Percentiles rank a stretch among this genome's conserved stretches.
phyloP scores from a whole-genome alignment of 2,329 filamentous ascomycete species.

The Epicoccum sorghinum region DNA sequence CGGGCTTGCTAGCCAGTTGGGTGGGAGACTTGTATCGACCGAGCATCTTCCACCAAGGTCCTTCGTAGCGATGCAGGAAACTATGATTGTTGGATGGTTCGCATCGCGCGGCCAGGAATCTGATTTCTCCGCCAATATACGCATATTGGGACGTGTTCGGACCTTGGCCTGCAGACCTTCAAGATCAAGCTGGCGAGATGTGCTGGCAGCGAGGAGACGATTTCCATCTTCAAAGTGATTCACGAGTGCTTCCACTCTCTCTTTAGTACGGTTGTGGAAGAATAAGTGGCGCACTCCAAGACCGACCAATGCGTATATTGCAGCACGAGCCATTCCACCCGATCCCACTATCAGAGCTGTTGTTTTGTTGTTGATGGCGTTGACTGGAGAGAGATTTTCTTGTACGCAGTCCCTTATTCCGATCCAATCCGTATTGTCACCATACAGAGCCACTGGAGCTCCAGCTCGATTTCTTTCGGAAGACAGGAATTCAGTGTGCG shows the following conservation, averaged over 20 bases:
- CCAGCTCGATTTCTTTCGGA: not conserved
- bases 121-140: not conserved
- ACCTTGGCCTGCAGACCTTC: not conserved
- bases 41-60: not conserved
- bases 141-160: not conserved
- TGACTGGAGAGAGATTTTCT: not conserved
- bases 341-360: conserved; percentile 1
- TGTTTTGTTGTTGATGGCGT: not conserved
- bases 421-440: conserved; percentile 5
- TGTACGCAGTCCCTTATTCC: not conserved
- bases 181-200: too few relatives aligned
- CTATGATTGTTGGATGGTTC: not conserved
- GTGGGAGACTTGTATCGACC: not conserved
- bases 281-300: not conserved
- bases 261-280: not conserved
- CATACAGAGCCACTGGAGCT: not conserved
- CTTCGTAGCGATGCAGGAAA: not conserved
- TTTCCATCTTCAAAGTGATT: not conserved
- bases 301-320: not conserved
- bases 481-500: not conserved
- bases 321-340: conserved; percentile 6
- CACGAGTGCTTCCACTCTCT: not conserved
- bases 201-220: not conserved
- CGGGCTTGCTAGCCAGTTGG: not conserved
- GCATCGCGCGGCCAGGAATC: not conserved